phyloP scores from a whole-genome alignment of 2,329 filamentous ascomycete species.

The Corynespora cassiicola region DNA sequence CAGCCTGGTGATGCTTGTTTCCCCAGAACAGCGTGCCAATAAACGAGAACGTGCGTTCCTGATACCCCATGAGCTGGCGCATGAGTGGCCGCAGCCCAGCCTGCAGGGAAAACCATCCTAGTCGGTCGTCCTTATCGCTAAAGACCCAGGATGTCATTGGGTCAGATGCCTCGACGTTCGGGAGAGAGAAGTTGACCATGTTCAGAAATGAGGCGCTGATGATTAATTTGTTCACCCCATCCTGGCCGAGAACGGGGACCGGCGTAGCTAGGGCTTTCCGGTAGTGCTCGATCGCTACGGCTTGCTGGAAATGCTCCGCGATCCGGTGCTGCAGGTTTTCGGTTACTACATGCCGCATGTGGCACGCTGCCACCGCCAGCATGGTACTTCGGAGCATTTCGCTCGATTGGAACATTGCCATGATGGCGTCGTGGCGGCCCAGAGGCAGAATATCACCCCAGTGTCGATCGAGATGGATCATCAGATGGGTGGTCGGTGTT shows the following conservation, averaged over 20 bases:
- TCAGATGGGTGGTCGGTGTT: too few relatives aligned
- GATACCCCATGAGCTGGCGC: neutral
- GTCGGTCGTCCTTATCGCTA: constrained; percentile 2
- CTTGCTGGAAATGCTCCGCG: constrained; percentile 10
- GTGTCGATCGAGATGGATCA: too few relatives aligned
- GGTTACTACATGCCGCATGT: constrained; percentile 8
- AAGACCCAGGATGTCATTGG: constrained; percentile 8
- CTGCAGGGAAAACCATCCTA: constrained; percentile 11
- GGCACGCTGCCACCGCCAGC: constrained; percentile 8
- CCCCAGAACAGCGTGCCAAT: constrained; percentile 1
- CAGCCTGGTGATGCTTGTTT: neutral
- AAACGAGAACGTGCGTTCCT: neutral
- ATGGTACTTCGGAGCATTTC: constrained; percentile 7
- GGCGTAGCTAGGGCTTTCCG: constrained; percentile 3
- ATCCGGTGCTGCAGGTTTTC: constrained; percentile 8
- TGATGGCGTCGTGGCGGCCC: too few relatives aligned
- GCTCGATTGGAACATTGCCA: too few relatives aligned
- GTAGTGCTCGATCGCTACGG: constrained; percentile 7
- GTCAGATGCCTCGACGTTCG: neutral
- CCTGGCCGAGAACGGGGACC: neutral
- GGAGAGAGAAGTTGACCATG: constrained; percentile 8
- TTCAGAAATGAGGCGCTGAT: constrained; percentile 7
- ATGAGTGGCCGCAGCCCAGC: constrained; percentile 5
- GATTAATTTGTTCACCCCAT: constrained; percentile 1
- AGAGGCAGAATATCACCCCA: too few relatives aligned